Evolutionary conservation across 495 filamentous ascomycete species (phyloP).

Genomic region (Penicillium taxi): DNA sequence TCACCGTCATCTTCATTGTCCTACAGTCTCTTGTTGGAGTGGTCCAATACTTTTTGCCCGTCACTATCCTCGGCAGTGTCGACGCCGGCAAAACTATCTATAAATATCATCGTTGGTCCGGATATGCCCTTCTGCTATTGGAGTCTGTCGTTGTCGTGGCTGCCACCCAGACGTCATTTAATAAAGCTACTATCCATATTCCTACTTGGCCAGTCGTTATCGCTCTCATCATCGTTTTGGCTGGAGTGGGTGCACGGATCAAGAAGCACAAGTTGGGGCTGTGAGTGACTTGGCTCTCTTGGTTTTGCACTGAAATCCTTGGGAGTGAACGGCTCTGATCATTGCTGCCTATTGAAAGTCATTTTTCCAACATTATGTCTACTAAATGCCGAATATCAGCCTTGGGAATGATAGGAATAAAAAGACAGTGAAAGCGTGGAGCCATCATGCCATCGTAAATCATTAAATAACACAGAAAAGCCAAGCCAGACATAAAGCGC

Average conservation of each 20-base stretch:
- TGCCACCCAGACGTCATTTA: constrained; percentile 69
- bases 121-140: constrained; percentile 62
- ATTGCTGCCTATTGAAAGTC: too few species aligned
- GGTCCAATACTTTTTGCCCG: constrained; percentile 65
- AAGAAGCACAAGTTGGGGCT: constrained; percentile 78
- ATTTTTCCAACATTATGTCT: too few species aligned
- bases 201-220: constrained; percentile 65
- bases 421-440: too few species aligned
- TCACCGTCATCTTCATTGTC: constrained; percentile 62
- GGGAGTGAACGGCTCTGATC: too few species aligned
- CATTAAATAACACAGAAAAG: constrained; percentile 11
- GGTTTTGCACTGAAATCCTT: too few species aligned
- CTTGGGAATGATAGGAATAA: too few species aligned
- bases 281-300: too few species aligned
- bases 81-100: constrained; percentile 74
- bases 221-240: constrained; percentile 50
- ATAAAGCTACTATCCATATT: constrained; percentile 51
- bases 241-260: constrained; percentile 67
- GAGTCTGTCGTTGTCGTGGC: constrained; percentile 60
- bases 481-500: constrained; percentile 13
- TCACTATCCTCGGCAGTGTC: constrained; percentile 60
- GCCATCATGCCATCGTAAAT: constrained; percentile 20
- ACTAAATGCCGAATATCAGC: too few species aligned
- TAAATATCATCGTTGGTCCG: constrained; percentile 79
- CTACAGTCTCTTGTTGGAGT: constrained; percentile 72